Conservation (phyloP, 129 eudicot species). For the Rutidosis leptorrhynchoides region DNA sequence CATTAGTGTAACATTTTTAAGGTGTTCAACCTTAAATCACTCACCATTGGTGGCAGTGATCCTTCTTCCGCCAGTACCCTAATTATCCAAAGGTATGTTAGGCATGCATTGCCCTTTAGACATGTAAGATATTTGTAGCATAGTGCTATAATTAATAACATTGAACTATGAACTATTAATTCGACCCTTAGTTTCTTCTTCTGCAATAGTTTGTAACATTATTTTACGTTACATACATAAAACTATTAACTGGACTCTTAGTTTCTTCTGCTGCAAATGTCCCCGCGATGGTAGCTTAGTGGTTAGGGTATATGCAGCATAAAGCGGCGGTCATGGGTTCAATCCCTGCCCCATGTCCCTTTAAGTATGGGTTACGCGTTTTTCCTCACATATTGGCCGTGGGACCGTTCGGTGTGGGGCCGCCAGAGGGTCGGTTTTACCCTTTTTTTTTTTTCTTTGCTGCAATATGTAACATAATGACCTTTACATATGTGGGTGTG, state of each 20-base stretch:
- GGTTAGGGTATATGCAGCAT: too few relatives aligned
- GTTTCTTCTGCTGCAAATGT: conserved; percentile 1
- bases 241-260: too few relatives aligned
- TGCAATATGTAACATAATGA: conserved; percentile 2
- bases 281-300: too few relatives aligned
- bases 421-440: too few relatives aligned
- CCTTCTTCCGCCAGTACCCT: conserved; percentile 99
- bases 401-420: too few relatives aligned
- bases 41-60: conserved; percentile 99
- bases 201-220: conserved; percentile 6
- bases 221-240: neutral
- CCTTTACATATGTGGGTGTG: conserved; percentile 11
- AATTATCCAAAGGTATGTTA: conserved; percentile 86
- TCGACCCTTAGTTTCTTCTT: neutral
- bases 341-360: too few relatives aligned
- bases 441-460: too few relatives aligned
- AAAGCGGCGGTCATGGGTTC: too few relatives aligned
- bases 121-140: conserved; percentile 1
- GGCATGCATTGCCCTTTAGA: conserved; percentile 18
- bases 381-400: too few relatives aligned
- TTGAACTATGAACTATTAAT: conserved; percentile 4
- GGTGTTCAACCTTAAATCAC: conserved; percentile 81
- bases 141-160: neutral
- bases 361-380: too few relatives aligned
- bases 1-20: too few relatives aligned